Base-by-base conservation (phyloP, 2,329 filamentous ascomycete genomes). In the Clonostachys rosea region DNA sequence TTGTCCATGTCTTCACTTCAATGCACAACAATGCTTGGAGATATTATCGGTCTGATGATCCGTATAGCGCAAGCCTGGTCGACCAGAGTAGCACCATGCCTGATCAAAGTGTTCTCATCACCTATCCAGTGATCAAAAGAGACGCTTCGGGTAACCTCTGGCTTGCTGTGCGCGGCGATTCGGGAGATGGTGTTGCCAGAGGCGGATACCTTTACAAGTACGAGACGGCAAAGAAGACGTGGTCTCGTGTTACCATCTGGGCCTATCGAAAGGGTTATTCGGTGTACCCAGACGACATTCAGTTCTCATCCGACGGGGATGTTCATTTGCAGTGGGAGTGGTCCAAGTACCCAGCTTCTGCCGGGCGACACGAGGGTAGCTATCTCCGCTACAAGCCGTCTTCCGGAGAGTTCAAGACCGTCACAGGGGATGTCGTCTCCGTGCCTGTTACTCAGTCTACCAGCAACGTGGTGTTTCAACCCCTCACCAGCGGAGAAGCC, bases 321-420 rank as follows among this genome's bases (percentile, higher is more conserved):
- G 49, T 59, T 3, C 57, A 59, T 41, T 30, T 59, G 5, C 56
- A 59, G 40, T 59, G 57, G 57, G 57, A 59, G 37, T 59, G 57
- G 57, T 52, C 50, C 48, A 58, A 59, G 43, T 56, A 52, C 34
- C 57, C 57, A 9, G 55, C 57, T 9, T 59, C 57, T 16, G 56
- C 42, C 5, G 54, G 50, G 42, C 57, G 57, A 18, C 57, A 59
- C 14, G 52, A 59, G 41, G 57, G 56, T 41, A 58, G 55, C 13
- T 59, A 59, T 46, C 43, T 56, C 3, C 54, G 57, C 6, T 59
- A 59, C 20, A 50, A 42, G 0, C 57, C 57, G 3, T 59, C 56
- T 1, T 54, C 54, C 1, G 49, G 52, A 20, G 43, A 43, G 1
- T 59, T 50, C 40, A 45, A 45, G 0, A 57, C 56, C 43, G 34